Evolutionary conservation across 768 basidiomycete genomes (phyloP), one percentile per base, ranked within the genome.

Genomic region (Pisolithus sp.): DNA sequence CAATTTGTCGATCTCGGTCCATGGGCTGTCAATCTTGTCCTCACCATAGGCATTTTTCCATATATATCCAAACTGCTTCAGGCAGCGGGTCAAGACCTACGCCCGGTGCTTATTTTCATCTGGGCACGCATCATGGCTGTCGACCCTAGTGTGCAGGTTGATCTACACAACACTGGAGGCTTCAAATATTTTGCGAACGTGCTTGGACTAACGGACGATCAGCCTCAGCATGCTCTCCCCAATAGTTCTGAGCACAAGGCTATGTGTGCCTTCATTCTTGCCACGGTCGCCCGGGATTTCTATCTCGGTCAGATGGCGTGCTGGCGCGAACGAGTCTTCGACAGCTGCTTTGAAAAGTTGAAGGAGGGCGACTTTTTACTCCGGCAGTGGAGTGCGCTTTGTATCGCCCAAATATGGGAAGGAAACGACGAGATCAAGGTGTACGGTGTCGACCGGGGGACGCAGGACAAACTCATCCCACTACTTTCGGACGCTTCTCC

Each of bases 1-100:
- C 91, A 94, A 71, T 99, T 98, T 59, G 93, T 98, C 60, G 96
- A 99, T 65, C 81, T 99, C 7, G 96, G 96, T 0, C 94, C 96
- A 12, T 98, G 96, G 95, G 96, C 96, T 0, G 96, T 98, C 45
- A 89, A 96, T 59, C 82, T 97, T 13, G 93, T 95, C 12, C 77
- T 99, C 34, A 87, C 88, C 6, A 97, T 99, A 60, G 96, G 96
- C 12, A 97, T 98, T 62, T 98, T 97, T 74, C 95, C 96, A 4
- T 99, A 98, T 66, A 97, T 98, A 47, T 90, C 92, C 51, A 94
- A 96, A 62, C 80, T 99, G 5, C 79, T 99, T 7, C 93, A 96
- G 68, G 93, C 95, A 0, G 92, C 93, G 0, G 90, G 93, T 1
- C 85, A 86, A 57, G 95, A 98, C 60, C 79, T 98, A n/a, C 87